These are phyloP conservation scores for Ustilago shanxiensis DNA, from an alignment of 1,284 basidiomycete genomes.

Conservation along the genomic window DNA sequence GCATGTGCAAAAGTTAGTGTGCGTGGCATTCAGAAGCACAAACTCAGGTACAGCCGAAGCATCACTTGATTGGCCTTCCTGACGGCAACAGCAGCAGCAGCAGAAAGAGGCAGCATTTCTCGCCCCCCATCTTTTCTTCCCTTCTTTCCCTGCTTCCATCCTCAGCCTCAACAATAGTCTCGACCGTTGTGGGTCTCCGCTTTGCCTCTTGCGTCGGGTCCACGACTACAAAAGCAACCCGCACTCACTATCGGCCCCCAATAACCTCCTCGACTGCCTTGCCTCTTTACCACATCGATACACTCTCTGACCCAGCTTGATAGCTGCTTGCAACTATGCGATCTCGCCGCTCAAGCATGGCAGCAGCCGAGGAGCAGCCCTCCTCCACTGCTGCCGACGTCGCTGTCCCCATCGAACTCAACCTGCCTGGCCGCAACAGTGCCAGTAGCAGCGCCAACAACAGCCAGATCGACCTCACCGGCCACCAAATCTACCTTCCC, in stretches of 20 bases:
- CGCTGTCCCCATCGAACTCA: conserved; percentile 43
- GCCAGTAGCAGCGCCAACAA: conserved; percentile 31
- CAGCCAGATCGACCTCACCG: conserved; percentile 41
- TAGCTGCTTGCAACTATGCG: conserved; percentile 9
- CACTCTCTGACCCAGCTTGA: neutral
- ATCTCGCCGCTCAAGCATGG: conserved; percentile 33
- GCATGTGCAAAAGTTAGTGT: conserved; percentile 7
- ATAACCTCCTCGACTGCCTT: neutral
- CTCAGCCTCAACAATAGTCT: neutral
- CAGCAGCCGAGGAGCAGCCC: neutral
- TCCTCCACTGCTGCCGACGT: conserved; percentile 32
- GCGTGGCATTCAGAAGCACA: conserved; percentile 1
- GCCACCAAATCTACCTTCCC: conserved; percentile 46
- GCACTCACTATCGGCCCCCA: neutral
- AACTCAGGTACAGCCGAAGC: conserved; percentile 4
- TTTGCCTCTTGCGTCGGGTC: neutral
- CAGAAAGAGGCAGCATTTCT: neutral
- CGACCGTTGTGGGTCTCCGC: conserved; percentile 2
- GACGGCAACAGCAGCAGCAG: neutral
- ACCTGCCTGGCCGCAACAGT: conserved; percentile 20
- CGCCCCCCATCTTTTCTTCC: neutral
- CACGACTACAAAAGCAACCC: conserved; percentile 2
- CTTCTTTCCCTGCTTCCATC: neutral
- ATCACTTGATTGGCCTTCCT: neutral
- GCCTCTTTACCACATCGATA: neutral